Conservation (phyloP, 371 early-diverging fungal genomes). For the Mucor racemosus region DNA sequence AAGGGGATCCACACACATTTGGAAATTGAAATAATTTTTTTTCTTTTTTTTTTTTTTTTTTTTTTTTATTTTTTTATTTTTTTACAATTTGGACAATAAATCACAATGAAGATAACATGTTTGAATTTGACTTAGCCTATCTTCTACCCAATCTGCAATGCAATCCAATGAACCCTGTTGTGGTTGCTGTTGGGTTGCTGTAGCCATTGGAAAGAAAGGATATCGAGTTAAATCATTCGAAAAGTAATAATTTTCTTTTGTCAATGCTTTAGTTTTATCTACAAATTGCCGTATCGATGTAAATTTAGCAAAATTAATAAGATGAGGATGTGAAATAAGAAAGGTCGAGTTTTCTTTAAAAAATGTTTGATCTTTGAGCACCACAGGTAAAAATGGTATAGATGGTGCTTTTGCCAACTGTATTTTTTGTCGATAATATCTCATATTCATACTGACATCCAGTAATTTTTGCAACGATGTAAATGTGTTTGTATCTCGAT, state of each 20-base stretch:
- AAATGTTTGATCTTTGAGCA: conserved; percentile 51
- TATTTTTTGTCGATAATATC: conserved; percentile 44
- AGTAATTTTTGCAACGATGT: conserved; percentile 34
- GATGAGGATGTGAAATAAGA: conserved; percentile 9
- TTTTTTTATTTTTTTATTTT: background rate
- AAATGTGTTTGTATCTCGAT: conserved; percentile 39
- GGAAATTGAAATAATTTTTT: conserved; percentile 16
- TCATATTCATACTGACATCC: conserved; percentile 52
- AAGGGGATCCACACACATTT: conserved; percentile 30
- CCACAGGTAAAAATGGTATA: conserved; percentile 50
- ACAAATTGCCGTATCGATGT: conserved; percentile 31
- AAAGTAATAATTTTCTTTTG: conserved; percentile 39
- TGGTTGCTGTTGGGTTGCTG: background rate
- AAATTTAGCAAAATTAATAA: conserved; percentile 42
- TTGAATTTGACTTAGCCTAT: conserved; percentile 14
- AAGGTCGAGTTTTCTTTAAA: conserved; percentile 46
- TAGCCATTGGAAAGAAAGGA: conserved; percentile 28
- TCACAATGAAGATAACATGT: conserved; percentile 23
- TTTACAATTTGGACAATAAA: conserved; percentile 15
- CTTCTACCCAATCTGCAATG: conserved; percentile 23
- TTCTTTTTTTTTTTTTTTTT: background rate
- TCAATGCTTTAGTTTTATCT: conserved; percentile 18
- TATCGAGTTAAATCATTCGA: conserved; percentile 26
- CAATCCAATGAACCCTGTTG: conserved; percentile 11
- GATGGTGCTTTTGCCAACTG: conserved; percentile 33